phyloP scores from a whole-genome alignment of 805 yeast species.

The Candida andamanensis region DNA sequence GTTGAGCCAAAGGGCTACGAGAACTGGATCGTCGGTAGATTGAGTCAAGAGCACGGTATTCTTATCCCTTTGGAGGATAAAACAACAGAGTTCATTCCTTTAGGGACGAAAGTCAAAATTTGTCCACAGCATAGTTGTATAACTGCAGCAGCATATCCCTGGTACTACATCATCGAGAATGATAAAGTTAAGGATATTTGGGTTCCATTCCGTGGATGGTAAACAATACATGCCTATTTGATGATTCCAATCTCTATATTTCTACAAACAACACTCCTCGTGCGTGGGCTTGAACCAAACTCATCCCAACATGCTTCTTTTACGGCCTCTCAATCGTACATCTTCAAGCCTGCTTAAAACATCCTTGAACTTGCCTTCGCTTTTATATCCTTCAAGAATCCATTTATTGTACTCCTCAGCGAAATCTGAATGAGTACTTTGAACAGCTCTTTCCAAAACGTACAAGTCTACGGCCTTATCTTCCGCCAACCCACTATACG shows the following conservation, averaged over 20 bases:
- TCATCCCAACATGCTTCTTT: constrained; percentile 86
- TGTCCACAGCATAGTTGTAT: constrained; percentile 74
- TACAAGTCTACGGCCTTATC: constrained; percentile 97
- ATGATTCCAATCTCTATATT: not conserved
- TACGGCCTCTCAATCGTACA: constrained; percentile 88
- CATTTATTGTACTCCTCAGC: constrained; percentile 60
- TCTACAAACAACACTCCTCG: no score
- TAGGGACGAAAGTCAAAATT: constrained; percentile 51
- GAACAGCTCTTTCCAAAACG: constrained; percentile 86
- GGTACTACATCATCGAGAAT: constrained; percentile 47
- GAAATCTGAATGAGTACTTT: constrained; percentile 81
- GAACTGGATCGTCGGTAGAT: constrained; percentile 60
- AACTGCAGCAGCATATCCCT: constrained; percentile 56
- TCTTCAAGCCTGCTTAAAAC: constrained; percentile 65
- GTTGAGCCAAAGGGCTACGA: constrained; percentile 36
- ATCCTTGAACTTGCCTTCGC: constrained; percentile 42
- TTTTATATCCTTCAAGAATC: constrained; percentile 66
- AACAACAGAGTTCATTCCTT: constrained; percentile 35
- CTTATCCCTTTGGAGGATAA: constrained; percentile 41
- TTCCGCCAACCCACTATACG: constrained; percentile 69
- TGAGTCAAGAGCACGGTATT: constrained; percentile 80
- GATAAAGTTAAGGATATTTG: constrained; percentile 53
- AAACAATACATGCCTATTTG: constrained; percentile 1
- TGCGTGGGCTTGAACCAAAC: no score
- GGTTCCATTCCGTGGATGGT: constrained; percentile 44